Evolutionary conservation across 1,284 basidiomycete species (phyloP).

Genomic region (Laetiporus sulphureus): DNA sequence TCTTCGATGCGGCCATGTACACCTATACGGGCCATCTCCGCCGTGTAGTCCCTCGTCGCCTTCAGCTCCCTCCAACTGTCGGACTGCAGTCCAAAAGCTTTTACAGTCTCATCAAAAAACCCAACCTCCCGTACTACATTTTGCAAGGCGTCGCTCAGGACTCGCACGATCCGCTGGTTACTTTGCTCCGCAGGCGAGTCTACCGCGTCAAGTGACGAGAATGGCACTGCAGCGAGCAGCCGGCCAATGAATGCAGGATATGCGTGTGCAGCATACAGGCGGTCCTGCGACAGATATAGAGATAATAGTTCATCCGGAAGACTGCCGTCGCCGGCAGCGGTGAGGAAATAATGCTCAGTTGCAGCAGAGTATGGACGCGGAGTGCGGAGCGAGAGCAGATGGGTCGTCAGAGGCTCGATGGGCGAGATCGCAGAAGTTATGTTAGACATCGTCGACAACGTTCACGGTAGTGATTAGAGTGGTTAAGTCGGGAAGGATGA

Average conservation of each 20-base stretch:
- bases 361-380: conserved; percentile 38
- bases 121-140: conserved; percentile 54
- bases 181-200: conserved; percentile 28
- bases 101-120: conserved; percentile 53
- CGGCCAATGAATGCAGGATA: conserved; percentile 58
- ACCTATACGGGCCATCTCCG: conserved; percentile 56
- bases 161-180: conserved; percentile 39
- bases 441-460: not conserved
- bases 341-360: conserved; percentile 50
- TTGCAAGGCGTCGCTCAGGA: conserved; percentile 44
- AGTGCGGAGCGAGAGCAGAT: conserved; percentile 31
- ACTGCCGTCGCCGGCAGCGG: conserved; percentile 41
- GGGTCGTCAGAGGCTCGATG: conserved; percentile 17
- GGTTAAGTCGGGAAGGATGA: no score
- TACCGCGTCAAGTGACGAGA: conserved; percentile 29
- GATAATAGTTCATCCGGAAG: conserved; percentile 42
- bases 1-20: conserved; percentile 47
- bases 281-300: conserved; percentile 60
- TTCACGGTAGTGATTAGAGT: no score
- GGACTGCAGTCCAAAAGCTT: conserved; percentile 36
- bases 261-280: conserved; percentile 62
- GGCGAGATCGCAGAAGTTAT: not conserved
- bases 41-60: conserved; percentile 60
- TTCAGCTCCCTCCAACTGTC: conserved; percentile 49
- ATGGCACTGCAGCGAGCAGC: conserved; percentile 48